These are phyloP conservation scores for Apiotrichum veenhuisii DNA, from an alignment of 1,284 basidiomycete species.

Conservation along the genomic window DNA sequence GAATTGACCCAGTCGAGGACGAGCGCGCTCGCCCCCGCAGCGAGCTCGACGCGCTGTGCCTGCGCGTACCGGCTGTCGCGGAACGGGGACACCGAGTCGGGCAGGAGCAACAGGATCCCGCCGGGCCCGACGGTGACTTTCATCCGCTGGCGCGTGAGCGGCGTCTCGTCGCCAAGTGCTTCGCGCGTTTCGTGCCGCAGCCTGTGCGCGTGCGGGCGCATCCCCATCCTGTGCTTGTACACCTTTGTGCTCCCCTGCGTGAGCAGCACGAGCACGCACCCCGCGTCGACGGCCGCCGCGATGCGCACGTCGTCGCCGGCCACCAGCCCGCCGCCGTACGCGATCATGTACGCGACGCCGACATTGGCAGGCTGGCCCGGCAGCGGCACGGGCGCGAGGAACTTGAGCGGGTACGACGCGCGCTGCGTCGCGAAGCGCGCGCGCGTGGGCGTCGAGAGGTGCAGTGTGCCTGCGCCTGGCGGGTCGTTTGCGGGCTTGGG, in stretches of 20 bases:
- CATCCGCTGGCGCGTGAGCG: conserved; percentile 50
- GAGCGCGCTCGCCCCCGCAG: conserved; percentile 57
- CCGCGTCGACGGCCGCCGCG: conserved; percentile 58
- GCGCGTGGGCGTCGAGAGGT: conserved; percentile 21
- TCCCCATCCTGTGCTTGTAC: conserved; percentile 67
- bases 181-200: background rate
- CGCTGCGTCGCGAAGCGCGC: conserved; percentile 70
- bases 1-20: conserved; percentile 89
- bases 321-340: conserved; percentile 91
- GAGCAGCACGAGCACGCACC: conserved; percentile 36
- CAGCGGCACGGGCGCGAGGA: conserved; percentile 63
- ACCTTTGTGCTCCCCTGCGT: conserved; percentile 87
- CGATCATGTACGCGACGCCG: conserved; percentile 72
- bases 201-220: conserved; percentile 35
- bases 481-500: background rate
- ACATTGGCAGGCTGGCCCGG: conserved; percentile 51
- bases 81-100: conserved; percentile 90
- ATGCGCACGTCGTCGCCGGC: conserved; percentile 75
- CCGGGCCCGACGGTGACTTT: conserved; percentile 56
- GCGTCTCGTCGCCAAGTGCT: background rate
- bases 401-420: conserved; percentile 84
- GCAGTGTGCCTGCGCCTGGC: conserved; percentile 37
- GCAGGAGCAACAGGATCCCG: conserved; percentile 71
- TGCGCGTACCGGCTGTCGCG: conserved; percentile 75
- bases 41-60: conserved; percentile 62